phyloP scores from a whole-genome alignment of 306 rosid genomes.

The Acmispon strigosus region DNA sequence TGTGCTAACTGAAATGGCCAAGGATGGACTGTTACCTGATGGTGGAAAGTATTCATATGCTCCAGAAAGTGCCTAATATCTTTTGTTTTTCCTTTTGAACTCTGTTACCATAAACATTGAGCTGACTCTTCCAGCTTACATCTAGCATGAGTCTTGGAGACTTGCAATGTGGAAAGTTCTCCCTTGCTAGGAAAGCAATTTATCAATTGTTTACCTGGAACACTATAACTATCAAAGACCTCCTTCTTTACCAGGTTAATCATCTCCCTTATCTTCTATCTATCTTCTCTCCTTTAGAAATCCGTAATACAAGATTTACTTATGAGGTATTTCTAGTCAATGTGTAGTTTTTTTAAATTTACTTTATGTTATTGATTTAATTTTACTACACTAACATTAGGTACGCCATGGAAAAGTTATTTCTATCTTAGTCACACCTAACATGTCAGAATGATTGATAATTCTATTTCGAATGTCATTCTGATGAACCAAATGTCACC shows the following conservation, averaged over 20 bases:
- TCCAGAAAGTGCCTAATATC: conserved; percentile 13
- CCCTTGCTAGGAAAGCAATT: background rate
- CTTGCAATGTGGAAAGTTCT: background rate
- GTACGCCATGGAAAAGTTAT: background rate
- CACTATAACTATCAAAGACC: background rate
- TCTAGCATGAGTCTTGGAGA: background rate
- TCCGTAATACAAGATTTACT: background rate
- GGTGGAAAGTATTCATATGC: conserved; percentile 29
- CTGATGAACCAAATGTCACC: background rate
- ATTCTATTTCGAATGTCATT: background rate
- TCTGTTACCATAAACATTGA: background rate
- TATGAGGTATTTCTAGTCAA: background rate
- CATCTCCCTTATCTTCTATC: background rate
- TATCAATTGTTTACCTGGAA: background rate
- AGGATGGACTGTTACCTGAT: conserved; percentile 74
- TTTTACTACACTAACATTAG: background rate
- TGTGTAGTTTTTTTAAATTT: background rate
- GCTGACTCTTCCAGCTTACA: background rate
- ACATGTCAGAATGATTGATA: background rate
- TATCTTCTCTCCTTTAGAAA: background rate
- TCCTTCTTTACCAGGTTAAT: conserved; percentile 21
- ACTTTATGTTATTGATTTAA: background rate
- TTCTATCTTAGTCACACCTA: background rate
- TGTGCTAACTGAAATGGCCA: conserved; percentile 70
- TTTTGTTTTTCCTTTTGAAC: background rate